Evolutionary conservation across 2,329 filamentous ascomycete species (phyloP).

Genomic region (Grosmannia clavigera): DNA sequence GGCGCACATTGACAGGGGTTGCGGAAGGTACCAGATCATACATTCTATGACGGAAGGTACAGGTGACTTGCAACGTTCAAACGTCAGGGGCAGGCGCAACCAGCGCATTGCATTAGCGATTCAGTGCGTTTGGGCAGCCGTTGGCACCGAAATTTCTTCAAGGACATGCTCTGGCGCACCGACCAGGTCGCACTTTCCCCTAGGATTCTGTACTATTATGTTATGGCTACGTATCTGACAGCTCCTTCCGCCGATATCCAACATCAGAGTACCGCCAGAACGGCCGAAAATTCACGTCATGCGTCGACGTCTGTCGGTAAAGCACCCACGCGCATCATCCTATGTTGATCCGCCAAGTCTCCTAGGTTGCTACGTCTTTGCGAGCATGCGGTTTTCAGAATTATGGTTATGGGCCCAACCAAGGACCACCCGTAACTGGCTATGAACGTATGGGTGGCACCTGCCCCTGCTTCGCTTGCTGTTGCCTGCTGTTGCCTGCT

Average conservation of each 20-base stretch:
- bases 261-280: neutral
- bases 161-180: neutral
- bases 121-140: neutral
- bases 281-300: neutral
- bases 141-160: neutral
- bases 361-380: neutral
- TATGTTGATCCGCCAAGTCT: neutral
- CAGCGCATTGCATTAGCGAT: neutral
- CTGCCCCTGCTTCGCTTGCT: neutral
- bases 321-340: neutral
- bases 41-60: neutral
- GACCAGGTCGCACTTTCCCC: conserved; percentile 6
- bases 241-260: neutral
- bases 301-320: neutral
- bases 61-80: neutral
- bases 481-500: neutral
- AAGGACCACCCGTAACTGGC: neutral
- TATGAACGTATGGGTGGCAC: neutral
- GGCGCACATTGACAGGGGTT: conserved; percentile 11
- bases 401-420: neutral
- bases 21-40: neutral
- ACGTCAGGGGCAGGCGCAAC: neutral
- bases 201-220: neutral
- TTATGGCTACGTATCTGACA: neutral
- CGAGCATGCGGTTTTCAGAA: neutral